phyloP scores from a whole-genome alignment of 768 basidiomycete genomes.

The Rhodocollybia butyracea region DNA sequence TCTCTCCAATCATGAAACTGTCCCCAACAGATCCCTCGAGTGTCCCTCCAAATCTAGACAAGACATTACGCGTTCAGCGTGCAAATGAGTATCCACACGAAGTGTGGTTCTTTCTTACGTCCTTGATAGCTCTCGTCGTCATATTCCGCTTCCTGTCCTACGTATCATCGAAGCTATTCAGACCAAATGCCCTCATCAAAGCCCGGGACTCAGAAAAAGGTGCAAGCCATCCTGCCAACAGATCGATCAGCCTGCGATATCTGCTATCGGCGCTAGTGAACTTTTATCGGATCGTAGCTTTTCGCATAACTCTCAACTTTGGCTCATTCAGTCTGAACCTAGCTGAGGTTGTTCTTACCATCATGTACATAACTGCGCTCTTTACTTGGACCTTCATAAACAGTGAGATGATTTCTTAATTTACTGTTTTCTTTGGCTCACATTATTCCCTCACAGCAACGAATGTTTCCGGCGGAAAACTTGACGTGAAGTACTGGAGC shows the following conservation, averaged over 20 bases:
- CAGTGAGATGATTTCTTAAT: conserved; percentile 9
- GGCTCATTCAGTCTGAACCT: conserved; percentile 36
- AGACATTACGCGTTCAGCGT: conserved; percentile 21
- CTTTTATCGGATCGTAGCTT: conserved; percentile 26
- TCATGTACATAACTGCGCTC: conserved; percentile 33
- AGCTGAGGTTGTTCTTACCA: conserved; percentile 34
- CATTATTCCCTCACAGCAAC: conserved; percentile 12
- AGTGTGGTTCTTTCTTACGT: conserved; percentile 39
- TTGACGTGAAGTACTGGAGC: conserved; percentile 12
- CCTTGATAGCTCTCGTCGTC: conserved; percentile 38
- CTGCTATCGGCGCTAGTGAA: conserved; percentile 19
- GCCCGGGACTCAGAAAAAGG: neutral
- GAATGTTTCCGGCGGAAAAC: conserved; percentile 8
- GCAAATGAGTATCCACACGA: conserved; percentile 34
- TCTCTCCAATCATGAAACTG: too few species aligned
- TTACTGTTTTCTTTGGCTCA: neutral
- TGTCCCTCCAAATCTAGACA: conserved; percentile 17
- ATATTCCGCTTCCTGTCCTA: conserved; percentile 29
- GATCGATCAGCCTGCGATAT: conserved; percentile 14
- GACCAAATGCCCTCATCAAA: conserved; percentile 9
- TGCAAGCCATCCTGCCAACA: neutral
- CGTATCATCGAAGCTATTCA: conserved; percentile 15
- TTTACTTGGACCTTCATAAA: conserved; percentile 29
- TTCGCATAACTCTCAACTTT: conserved; percentile 24
- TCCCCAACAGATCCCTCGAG: too few species aligned